Evolutionary conservation across 306 rosid genomes (phyloP), one percentile per base, ranked within the genome.

Genomic region (Vachellia pachyceras): DNA sequence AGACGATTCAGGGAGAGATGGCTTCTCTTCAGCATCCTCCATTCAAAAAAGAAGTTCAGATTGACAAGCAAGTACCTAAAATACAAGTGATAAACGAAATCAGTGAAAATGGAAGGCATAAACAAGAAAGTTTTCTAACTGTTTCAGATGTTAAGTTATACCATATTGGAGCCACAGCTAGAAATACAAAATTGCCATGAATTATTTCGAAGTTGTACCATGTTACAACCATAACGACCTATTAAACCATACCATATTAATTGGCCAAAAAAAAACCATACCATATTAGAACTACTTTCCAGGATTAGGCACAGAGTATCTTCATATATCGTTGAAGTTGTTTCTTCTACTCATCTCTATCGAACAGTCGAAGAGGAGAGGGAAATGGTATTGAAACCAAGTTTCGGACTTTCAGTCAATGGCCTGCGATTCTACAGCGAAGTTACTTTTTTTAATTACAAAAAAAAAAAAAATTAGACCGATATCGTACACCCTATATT

Each of bases 11-110:
- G 86, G 42, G 40, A 61, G 52, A 5, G 84, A 76, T 2, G 86
- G 81, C 73, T 79, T 54, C 85, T 75, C 87, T 70, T 88, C 83
- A 76, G 77, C 85, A 81, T 82, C 94, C 87, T 91, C 97, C 97
- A 93, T 93, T 80, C 49, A 76, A 73, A 77, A 82, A 83, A 44
- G 82, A 77, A 72, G 72, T 75, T 64, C 22, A 75, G 86, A 61
- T 77, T 41, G 78, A 86, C 46, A 67, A 44, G 12, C 74, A 64
- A 33, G 84, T 75, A 72, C 79, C 89, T 86, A 23, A 75, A 79
- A 22, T 83, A 76, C 54, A 84, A 77, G 58, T 22, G 72, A 70
- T 7, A 69, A 76, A 80, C 15, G 85, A 81, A 80, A 69, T 63
- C 79, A 70, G 77, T 29, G 15, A 46, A 70, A 78, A 67, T 61